Conservation (phyloP, 2,329 filamentous ascomycete species). For the Colletotrichum higginsianum region DNA sequence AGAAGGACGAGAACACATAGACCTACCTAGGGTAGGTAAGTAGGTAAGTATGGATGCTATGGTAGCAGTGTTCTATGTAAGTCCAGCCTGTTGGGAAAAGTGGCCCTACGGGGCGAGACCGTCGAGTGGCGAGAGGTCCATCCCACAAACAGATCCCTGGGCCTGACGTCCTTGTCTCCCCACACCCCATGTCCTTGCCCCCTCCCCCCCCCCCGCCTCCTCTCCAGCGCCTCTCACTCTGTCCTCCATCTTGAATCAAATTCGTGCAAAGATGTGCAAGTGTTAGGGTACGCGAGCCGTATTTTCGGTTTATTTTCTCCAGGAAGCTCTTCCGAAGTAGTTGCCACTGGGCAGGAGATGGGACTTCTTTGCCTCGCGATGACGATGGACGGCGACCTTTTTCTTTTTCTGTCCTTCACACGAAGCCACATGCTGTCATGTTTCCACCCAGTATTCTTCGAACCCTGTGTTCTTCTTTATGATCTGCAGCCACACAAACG, state of each 20-base stretch:
- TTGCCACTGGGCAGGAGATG: not conserved
- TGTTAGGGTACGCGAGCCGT: constrained; percentile 12
- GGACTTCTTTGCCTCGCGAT: not conserved
- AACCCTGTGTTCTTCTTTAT: not conserved
- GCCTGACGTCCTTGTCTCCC: not conserved
- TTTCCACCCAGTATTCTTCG: not conserved
- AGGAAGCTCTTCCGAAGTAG: not conserved
- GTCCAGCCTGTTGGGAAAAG: constrained; percentile 15
- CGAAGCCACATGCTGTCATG: not conserved
- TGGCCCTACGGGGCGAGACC: constrained; percentile 7
- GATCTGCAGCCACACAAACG: no score
- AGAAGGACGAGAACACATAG: no score
- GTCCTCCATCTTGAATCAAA: no score
- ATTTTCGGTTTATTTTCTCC: not conserved
- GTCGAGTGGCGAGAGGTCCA: constrained; percentile 3
- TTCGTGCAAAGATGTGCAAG: no score
- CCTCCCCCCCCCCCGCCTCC: no score
- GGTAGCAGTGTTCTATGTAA: not conserved
- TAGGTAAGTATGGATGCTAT: no score
- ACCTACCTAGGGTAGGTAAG: no score
- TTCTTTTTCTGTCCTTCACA: no score
- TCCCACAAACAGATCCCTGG: not conserved
- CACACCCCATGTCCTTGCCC: not conserved
- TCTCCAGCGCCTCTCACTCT: not conserved
- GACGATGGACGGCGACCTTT: not conserved